These are phyloP conservation scores for Monilinia laxa DNA, from an alignment of 2,329 filamentous ascomycete species.

Conservation along the genomic window DNA sequence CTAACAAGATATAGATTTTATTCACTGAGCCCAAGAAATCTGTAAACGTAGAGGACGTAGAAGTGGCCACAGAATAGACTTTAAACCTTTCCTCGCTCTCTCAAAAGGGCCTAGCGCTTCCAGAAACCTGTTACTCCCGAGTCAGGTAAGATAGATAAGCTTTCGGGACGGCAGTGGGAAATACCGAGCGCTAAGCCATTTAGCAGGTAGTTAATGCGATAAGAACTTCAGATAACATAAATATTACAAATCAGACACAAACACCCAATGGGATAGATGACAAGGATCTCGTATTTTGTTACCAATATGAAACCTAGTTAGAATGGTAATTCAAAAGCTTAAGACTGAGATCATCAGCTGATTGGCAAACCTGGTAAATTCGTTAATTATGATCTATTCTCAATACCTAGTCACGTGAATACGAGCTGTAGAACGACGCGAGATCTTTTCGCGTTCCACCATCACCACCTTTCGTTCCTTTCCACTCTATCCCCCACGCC, in stretches of 20 bases:
- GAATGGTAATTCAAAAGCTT: too few relatives aligned
- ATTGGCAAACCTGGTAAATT: too few relatives aligned
- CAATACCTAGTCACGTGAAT: neutral
- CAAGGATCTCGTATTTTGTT: neutral
- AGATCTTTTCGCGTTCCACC: neutral
- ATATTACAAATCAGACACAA: too few relatives aligned
- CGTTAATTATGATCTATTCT: too few relatives aligned
- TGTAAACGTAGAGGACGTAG: neutral
- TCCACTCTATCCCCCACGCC: neutral
- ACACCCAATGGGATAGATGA: neutral
- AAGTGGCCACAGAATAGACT: neutral
- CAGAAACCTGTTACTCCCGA: neutral
- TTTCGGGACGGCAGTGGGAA: neutral
- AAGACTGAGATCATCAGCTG: neutral
- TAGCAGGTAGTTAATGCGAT: neutral
- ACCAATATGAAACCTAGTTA: neutral
- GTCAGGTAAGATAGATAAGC: too few relatives aligned
- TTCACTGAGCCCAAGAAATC: slow-evolving; percentile 8
- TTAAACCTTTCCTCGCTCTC: neutral
- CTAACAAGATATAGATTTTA: slow-evolving; percentile 8
- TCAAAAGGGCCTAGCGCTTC: neutral
- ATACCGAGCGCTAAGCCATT: neutral
- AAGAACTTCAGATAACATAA: neutral
- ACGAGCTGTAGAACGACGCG: neutral
- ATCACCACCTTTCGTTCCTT: neutral